phyloP scores from a whole-genome alignment of 2,329 filamentous ascomycete genomes.

The Sporothrix brasiliensis region DNA sequence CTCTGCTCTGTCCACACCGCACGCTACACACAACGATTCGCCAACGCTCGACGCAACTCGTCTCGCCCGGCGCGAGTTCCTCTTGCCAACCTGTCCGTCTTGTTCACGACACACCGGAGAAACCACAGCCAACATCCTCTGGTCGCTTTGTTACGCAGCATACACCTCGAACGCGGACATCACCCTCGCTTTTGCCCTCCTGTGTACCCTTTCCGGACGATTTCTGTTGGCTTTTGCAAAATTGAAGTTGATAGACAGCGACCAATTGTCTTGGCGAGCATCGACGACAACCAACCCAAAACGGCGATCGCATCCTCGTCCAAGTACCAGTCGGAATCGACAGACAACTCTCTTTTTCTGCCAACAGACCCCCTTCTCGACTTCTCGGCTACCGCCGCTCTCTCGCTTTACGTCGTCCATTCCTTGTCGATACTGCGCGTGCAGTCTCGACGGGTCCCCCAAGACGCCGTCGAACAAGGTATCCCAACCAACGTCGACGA shows the following conservation, averaged over 20 bases:
- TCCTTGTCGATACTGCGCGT: background rate
- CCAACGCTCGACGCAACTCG: background rate
- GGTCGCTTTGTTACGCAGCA: slow-evolving; percentile 5
- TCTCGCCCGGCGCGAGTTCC: slow-evolving; percentile 34
- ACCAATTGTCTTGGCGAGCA: slow-evolving; percentile 22
- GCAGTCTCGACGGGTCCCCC: background rate
- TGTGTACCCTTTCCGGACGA: background rate
- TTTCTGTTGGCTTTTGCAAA: slow-evolving; percentile 22
- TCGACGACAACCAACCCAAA: background rate
- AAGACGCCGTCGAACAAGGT: background rate
- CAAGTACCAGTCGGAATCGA: background rate
- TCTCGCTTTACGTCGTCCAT: background rate
- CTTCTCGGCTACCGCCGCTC: background rate
- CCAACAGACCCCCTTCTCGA: background rate
- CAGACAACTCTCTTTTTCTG: slow-evolving; percentile 4
- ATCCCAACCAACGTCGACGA: slow-evolving; percentile 2
- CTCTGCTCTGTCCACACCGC: background rate
- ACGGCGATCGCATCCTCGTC: background rate
- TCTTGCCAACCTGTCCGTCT: slow-evolving; percentile 13
- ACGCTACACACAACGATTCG: background rate
- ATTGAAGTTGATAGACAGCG: slow-evolving; percentile 25
- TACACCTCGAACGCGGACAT: background rate
- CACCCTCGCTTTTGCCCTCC: background rate
- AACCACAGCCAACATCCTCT: background rate
- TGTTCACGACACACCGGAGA: background rate